Evolutionary conservation across 2,329 filamentous ascomycete species (phyloP).

Genomic region (Pseudogymnoascus sp.): DNA sequence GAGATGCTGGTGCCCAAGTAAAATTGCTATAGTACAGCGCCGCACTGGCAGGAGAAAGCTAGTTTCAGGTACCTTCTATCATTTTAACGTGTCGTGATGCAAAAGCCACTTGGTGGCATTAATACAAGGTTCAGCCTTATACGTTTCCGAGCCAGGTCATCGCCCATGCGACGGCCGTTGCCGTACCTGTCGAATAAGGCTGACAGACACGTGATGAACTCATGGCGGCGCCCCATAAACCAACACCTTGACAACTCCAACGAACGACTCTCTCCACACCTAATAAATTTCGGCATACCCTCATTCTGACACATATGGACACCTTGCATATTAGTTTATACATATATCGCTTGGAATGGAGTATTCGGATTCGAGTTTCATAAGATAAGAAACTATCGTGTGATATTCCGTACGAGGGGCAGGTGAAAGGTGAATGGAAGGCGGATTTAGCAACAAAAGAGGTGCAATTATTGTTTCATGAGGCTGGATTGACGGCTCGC

Average conservation of each 20-base stretch:
- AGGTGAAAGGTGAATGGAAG: conserved; percentile 2
- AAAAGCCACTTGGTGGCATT: background rate
- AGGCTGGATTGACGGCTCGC: background rate
- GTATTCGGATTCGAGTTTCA: background rate
- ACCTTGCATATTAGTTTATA: background rate
- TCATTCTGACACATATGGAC: background rate
- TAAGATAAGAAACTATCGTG: background rate
- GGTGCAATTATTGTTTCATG: background rate
- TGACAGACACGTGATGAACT: background rate
- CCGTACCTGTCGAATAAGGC: background rate
- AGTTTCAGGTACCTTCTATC: background rate
- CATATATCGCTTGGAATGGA: background rate
- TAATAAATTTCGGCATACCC: background rate
- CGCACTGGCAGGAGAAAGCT: background rate
- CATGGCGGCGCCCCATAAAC: background rate
- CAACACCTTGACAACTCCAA: background rate
- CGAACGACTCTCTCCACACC: background rate
- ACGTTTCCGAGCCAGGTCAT: background rate
- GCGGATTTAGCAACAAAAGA: background rate
- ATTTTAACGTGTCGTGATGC: conserved; percentile 2
- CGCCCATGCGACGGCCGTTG: background rate
- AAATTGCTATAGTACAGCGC: background rate
- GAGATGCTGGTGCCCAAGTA: background rate
- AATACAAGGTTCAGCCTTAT: conserved; percentile 9
- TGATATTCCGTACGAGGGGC: background rate